Evolutionary conservation across 2,329 filamentous ascomycete genomes (phyloP), one percentile per base, ranked within the genome.

Genomic region (Rosellinia necatrix): DNA sequence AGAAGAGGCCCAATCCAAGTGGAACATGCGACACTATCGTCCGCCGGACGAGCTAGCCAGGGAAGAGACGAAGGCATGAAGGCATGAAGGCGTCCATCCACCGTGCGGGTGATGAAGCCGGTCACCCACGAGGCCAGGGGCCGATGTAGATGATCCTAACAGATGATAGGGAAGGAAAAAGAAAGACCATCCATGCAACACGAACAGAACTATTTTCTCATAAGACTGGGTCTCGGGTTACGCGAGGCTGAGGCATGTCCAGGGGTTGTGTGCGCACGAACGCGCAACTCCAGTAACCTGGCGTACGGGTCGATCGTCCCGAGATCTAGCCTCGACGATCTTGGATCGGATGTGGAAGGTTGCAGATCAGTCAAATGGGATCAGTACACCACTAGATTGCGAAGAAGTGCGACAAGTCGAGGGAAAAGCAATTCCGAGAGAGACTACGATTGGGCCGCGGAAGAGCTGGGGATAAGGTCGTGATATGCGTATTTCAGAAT

Each of bases 361-460:
- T 49, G 49, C 56, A 59, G 53, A 46, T 29, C 56, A 44, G 42
- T 35, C 46, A 51, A 51, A 59, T 50, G 40, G 32, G 29, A 30
- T 40, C 53, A 8, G 13, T 21, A 49, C 49, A 40, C 38, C 47
- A 52, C 51, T 32, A 24, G 29, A 48, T 40, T 6, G 40, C 44
- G 13, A 6, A 37, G 61, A 57, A 38, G 57, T 56, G 56, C 52
- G 35, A 49, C 53, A 54, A 29, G 44, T 49, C 56, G 50, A 58
- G 50, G 35, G 59, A 60, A 59, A 61, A 65, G 53, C 47, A 64
- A 63, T 34, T 17, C 13, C 34, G 17, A 17, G 21, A 38, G 50
- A 32, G 47, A 56, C 41, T 56, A 56, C 56, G 49, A 67, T 66
- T 67, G 64, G 64, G 48, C 49, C 53, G 37, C 49, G 35, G 42